Conservation (phyloP, 2,329 filamentous ascomycete genomes). For the Microcera coccophila region DNA sequence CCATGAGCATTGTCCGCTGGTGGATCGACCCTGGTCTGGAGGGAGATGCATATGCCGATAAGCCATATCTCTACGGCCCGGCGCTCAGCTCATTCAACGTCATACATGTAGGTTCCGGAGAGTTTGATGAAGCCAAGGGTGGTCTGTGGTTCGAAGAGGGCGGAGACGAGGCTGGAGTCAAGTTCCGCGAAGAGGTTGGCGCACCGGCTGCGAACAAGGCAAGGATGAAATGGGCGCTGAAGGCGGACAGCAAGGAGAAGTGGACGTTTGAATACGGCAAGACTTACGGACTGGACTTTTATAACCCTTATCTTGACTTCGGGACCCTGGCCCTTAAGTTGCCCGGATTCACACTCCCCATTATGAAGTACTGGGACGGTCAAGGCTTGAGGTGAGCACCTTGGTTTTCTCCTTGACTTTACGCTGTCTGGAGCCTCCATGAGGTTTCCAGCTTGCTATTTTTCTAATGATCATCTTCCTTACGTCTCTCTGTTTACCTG, state of each 20-base stretch:
- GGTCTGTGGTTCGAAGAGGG: slow-evolving; percentile 63
- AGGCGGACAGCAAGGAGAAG: slow-evolving; percentile 43
- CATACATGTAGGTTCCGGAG: slow-evolving; percentile 59
- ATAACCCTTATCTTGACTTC: slow-evolving; percentile 90
- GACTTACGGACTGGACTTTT: slow-evolving; percentile 65
- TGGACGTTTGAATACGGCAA: slow-evolving; percentile 54
- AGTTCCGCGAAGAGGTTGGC: slow-evolving; percentile 42
- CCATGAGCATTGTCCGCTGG: slow-evolving; percentile 82
- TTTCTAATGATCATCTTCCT: slow-evolving; percentile 20
- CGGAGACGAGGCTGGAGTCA: slow-evolving; percentile 53
- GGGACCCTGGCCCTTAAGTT: slow-evolving; percentile 64
- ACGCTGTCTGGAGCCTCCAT: slow-evolving; percentile 2
- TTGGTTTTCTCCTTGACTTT: neutral
- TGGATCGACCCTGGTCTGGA: slow-evolving; percentile 88
- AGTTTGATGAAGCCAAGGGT: slow-evolving; percentile 45
- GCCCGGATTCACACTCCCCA: slow-evolving; percentile 68
- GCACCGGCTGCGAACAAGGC: slow-evolving; percentile 51
- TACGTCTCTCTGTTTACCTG: slow-evolving; percentile 20
- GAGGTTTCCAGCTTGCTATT: neutral
- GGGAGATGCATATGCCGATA: slow-evolving; percentile 82
- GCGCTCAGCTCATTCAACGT: slow-evolving; percentile 77
- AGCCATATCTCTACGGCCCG: slow-evolving; percentile 81
- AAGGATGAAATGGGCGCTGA: slow-evolving; percentile 58
- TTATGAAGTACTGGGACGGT: slow-evolving; percentile 77
- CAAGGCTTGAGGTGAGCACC: slow-evolving; percentile 65